Evolutionary conservation across 305 asterid genomes (phyloP).

Genomic region (Nicotiana rustica): DNA sequence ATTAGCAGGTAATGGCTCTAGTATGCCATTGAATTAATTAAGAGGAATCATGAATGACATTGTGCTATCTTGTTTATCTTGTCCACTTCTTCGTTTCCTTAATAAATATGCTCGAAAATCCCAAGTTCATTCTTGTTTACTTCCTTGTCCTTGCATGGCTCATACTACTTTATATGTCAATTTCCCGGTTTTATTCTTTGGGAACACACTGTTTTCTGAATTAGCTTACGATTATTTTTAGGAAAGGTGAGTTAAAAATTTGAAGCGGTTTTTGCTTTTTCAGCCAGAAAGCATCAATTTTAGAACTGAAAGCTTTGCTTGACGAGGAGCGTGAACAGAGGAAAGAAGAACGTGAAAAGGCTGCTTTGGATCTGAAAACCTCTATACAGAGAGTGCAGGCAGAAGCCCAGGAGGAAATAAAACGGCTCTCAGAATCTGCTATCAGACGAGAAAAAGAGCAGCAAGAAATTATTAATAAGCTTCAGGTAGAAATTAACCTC

Average conservation of each 20-base stretch:
- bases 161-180: neutral
- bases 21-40: constrained; percentile 39
- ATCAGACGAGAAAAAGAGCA: constrained; percentile 83
- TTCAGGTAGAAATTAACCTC: constrained; percentile 61
- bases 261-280: constrained; percentile 45
- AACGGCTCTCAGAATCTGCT: constrained; percentile 71
- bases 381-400: constrained; percentile 82
- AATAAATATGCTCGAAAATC: neutral
- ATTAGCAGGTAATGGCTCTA: constrained; percentile 63
- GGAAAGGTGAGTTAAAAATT: constrained; percentile 10
- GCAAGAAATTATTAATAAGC: constrained; percentile 88
- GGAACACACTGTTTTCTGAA: neutral
- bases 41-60: neutral
- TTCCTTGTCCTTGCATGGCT: neutral
- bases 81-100: neutral
- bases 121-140: neutral
- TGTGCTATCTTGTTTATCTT: constrained; percentile 22
- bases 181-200: neutral
- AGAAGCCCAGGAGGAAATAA: constrained; percentile 80
- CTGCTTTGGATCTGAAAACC: constrained; percentile 67
- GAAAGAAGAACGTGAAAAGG: constrained; percentile 90
- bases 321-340: constrained; percentile 96
- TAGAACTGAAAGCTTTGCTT: constrained; percentile 73
- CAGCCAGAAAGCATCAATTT: constrained; percentile 90
- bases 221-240: neutral